A percentile compares a stretch with the other conserved stretches of the same genome.
Conservation (phyloP, 495 filamentous ascomycete species). For the Aspergillus steynii region DNA sequence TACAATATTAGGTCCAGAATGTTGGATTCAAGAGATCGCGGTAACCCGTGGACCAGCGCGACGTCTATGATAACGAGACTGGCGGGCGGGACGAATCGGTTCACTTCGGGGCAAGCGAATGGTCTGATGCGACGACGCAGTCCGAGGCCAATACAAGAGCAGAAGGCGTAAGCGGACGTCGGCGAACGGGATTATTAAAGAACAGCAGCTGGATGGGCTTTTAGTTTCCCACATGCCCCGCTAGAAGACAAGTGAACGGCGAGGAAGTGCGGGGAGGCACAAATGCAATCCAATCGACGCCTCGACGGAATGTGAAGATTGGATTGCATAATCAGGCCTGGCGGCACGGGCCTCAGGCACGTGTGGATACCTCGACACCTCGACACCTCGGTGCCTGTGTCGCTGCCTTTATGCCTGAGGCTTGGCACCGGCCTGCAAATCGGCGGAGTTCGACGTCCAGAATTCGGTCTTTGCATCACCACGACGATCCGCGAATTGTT, state of each 20-base stretch:
- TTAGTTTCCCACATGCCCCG: background rate
- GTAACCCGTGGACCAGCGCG: background rate
- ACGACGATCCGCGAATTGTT: background rate
- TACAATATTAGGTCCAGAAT: background rate
- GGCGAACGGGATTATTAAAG: background rate
- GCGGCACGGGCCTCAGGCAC: background rate
- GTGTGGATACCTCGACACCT: background rate
- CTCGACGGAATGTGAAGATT: background rate
- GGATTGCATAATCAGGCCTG: background rate
- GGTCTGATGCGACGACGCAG: background rate
- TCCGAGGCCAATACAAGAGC: background rate
- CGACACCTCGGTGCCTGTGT: background rate
- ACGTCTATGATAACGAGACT: background rate
- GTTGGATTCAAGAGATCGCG: background rate
- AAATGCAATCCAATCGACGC: background rate
- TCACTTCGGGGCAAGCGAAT: background rate
- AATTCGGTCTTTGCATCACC: background rate
- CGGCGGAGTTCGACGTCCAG: constrained; percentile 6
- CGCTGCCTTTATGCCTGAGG: constrained; percentile 13
- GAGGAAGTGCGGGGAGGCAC: background rate
- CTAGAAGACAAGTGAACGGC: background rate
- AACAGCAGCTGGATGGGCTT: background rate
- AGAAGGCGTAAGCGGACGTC: background rate
- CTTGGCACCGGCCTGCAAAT: constrained; percentile 12
- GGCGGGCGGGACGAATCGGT: background rate